Evolutionary conservation across 208 protist genomes (phyloP), one percentile per base, ranked within the genome.

Genomic region (Zelonia costaricensis): DNA sequence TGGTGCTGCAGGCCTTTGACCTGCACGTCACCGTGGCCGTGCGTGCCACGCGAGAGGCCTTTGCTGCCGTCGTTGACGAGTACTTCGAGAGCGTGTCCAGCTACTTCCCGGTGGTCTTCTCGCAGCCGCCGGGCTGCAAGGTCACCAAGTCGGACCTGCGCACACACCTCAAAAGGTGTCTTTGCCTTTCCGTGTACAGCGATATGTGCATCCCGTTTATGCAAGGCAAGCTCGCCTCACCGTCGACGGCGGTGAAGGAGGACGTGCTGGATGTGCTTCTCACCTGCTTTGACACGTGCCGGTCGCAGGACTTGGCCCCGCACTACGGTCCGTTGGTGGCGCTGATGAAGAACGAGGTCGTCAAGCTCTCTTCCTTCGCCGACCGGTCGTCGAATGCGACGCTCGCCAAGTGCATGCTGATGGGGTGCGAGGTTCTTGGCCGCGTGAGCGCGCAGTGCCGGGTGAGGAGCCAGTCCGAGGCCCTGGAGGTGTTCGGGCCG

Each of bases 31-130:
- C 77, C 15, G 31, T 86, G 12, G 52, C 52, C 23, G 66, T 39
- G 0, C 43, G 61, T 22, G 62, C 67, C 28, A 49, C 54, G 15
- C 38, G 46, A 22, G 56, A 22, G 25, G 57, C 53, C 12, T 74
- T 91, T 15, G 47, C 31, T 20, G 42, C 60, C 12, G 62, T 88
- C n/a, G 45, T 60, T 4, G 57, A 82, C 15, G 79, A 86, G 25
- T 91, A 79, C 46, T 95, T 95, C 56, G 88, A 92, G 23, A 87
- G 74, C 54, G 10, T 92, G 27, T 80, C 88, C 10, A 89, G 79
- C 59, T 95, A 95, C 56, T 95, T 95, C 69, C 88, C 88, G 36
- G 69, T 95, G 4, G 72, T 92, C 25, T 95, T 93, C 69, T 78
- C 74, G 10, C 78, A 82, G 45, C 83, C 85, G 10, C 74, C 71